These are phyloP conservation scores for Lotus japonicus DNA, from an alignment of 306 rosid species.

Conservation along the genomic window DNA sequence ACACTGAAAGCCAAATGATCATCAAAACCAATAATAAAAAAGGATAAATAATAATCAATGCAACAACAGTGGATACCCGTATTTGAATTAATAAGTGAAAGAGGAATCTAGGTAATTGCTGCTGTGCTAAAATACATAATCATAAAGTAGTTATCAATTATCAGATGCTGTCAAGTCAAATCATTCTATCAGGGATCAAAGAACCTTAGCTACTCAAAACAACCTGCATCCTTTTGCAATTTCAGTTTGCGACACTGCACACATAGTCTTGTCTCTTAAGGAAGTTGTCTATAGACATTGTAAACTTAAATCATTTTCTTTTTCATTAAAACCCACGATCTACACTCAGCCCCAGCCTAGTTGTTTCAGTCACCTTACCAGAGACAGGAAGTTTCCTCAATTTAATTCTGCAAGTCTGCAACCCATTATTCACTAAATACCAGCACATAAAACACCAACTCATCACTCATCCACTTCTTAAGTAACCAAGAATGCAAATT, in stretches of 20 bases:
- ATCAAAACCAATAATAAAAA: conserved; percentile 12
- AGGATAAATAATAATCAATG: conserved; percentile 2
- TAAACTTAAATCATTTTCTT: neutral
- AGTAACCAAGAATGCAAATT: neutral
- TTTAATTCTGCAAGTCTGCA: neutral
- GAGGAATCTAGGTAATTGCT: neutral
- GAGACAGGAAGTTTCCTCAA: neutral
- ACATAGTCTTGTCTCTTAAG: neutral
- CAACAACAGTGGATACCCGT: neutral
- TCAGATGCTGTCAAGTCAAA: neutral
- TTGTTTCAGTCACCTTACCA: neutral
- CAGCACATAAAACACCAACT: neutral
- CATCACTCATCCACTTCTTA: neutral
- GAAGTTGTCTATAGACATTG: neutral
- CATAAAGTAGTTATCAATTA: conserved; percentile 2
- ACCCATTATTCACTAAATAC: conserved; percentile 8
- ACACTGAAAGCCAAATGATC: conserved; percentile 32
- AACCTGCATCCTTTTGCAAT: neutral
- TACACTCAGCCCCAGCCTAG: neutral
- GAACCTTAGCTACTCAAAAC: conserved; percentile 1
- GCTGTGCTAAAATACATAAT: neutral
- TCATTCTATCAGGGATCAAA: conserved; percentile 12
- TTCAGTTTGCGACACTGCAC: neutral
- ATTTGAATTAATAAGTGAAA: conserved; percentile 13
- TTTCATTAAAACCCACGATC: conserved; percentile 3